Base-by-base conservation (phyloP, 345 rosid species). In the Pistacia vera region DNA sequence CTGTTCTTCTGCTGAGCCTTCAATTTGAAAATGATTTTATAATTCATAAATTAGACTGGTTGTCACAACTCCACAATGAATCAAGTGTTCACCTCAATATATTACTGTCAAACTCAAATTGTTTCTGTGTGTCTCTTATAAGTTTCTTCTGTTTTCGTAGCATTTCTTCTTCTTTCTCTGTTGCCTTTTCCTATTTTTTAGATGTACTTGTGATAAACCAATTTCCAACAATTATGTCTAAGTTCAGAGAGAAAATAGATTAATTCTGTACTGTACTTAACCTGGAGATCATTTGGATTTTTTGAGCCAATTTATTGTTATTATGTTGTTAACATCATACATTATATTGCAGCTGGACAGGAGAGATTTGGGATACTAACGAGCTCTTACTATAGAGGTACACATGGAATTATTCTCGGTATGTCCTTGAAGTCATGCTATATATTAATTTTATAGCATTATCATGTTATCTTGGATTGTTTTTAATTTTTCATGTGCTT, bases 401-500 rank as follows among this genome's bases (percentile, higher is more conserved):
- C 98, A 22, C 98, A 96, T 44, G 99, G 99, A 51, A 91, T 96
- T 75, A 85, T 96, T 55, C 98, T 96, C 8, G 97, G 99, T 96
- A 88, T 76, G 86, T n/a, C 69, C 48, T 35, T 66, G 9, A 38
- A 17, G 5, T 74, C 25, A n/a, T 66, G 54, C 48, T 33, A 20
- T 20, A 62, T 57, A 30, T 72, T 51, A 41, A 5, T 61, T 28
- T 5, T 9, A 52, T 44, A 17, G 17, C 46, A 52, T 38, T 44
- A 63, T 55, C 8, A 48, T 63, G 28, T 41, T 62, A 22, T 60
- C 5, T 33, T 38, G 54, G 56, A n/a, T 41, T 41, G 46, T 28
- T 12, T 36, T 8, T 11, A 48, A n/a, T 51, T 51, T 22, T 54
- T 51, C 38, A 1, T 7, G 46, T 63, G 46, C 55, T 55, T 17